These are phyloP conservation scores for Penicillium atrosanguineum DNA, from an alignment of 495 filamentous ascomycete genomes.

Conservation along the genomic window DNA sequence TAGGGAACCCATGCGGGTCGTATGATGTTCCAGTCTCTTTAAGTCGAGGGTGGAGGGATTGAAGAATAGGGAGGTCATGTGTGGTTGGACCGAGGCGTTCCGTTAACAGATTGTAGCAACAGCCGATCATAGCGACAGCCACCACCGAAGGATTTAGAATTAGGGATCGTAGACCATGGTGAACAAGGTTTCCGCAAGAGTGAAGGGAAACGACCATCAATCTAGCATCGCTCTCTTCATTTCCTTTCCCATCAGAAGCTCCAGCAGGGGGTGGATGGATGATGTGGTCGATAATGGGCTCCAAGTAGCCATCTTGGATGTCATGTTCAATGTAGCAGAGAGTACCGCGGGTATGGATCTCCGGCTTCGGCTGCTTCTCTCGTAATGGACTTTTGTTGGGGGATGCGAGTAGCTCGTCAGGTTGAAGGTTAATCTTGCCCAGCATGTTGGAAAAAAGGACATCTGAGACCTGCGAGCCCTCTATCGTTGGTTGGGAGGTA, in stretches of 20 bases:
- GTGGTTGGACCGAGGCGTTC: slow-evolving; percentile 84
- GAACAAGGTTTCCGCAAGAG: slow-evolving; percentile 95
- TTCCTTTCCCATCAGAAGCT: slow-evolving; percentile 2
- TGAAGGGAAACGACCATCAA: slow-evolving; percentile 93
- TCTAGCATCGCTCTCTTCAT: slow-evolving; percentile 30
- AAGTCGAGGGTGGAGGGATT: slow-evolving; percentile 55
- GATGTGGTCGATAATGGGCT: slow-evolving; percentile 72
- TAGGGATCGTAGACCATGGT: slow-evolving; percentile 86
- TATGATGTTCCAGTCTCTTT: slow-evolving; percentile 55
- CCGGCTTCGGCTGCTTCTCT: slow-evolving; percentile 27
- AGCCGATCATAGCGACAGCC: slow-evolving; percentile 91
- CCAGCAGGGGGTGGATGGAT: slow-evolving; percentile 18
- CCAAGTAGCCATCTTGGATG: slow-evolving; percentile 64
- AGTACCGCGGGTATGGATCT: slow-evolving; percentile 26
- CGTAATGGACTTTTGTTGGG: neutral
- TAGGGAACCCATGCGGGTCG: slow-evolving; percentile 90
- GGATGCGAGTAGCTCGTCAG: slow-evolving; percentile 27
- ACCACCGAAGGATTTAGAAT: slow-evolving; percentile 76
- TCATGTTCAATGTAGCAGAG: slow-evolving; percentile 53
- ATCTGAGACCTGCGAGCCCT: slow-evolving; percentile 12
- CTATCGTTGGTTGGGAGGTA: neutral
- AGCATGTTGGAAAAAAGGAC: slow-evolving; percentile 36
- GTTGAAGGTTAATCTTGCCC: slow-evolving; percentile 36
- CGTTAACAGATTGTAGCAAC: slow-evolving; percentile 95
- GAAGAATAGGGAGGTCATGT: slow-evolving; percentile 72